phyloP scores from a whole-genome alignment of 2,329 filamentous ascomycete genomes.

The Apiospora kogelbergensis region DNA sequence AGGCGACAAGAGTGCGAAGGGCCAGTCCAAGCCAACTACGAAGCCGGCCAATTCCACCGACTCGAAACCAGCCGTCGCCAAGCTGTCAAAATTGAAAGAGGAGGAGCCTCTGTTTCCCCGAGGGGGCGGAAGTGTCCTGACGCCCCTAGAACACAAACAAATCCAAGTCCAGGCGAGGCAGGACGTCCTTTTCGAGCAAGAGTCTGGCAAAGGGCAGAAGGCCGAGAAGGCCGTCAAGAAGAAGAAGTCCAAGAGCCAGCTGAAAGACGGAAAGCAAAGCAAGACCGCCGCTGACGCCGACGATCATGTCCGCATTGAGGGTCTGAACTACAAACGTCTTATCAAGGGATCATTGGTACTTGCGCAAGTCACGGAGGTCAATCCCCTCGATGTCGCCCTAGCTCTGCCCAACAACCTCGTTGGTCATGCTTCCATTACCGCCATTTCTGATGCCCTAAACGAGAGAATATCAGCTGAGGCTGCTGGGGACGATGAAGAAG shows the following conservation, averaged over 20 bases:
- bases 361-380: slow-evolving; percentile 82
- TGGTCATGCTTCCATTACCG: slow-evolving; percentile 87
- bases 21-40: slow-evolving; percentile 30
- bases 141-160: slow-evolving; percentile 92
- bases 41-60: slow-evolving; percentile 24
- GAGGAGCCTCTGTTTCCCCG: slow-evolving; percentile 91
- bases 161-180: slow-evolving; percentile 91
- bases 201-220: slow-evolving; percentile 52
- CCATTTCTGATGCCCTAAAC: slow-evolving; percentile 81
- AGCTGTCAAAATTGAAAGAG: slow-evolving; percentile 57
- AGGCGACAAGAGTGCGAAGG: slow-evolving; percentile 34
- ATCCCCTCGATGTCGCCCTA: slow-evolving; percentile 73
- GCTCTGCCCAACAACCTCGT: slow-evolving; percentile 90
- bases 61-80: slow-evolving; percentile 30
- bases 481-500: slow-evolving; percentile 54
- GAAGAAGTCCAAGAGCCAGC: slow-evolving; percentile 53
- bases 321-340: slow-evolving; percentile 88
- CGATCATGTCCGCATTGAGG: slow-evolving; percentile 72
- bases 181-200: slow-evolving; percentile 88
- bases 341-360: slow-evolving; percentile 84
- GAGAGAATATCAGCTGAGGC: slow-evolving; percentile 71
- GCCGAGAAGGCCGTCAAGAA: slow-evolving; percentile 48
- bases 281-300: slow-evolving; percentile 55
- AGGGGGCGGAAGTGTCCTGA: slow-evolving; percentile 87
- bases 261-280: slow-evolving; percentile 46